Evolutionary conservation across 805 yeast genomes (phyloP).

Genomic region (Candida jianshihensis): DNA sequence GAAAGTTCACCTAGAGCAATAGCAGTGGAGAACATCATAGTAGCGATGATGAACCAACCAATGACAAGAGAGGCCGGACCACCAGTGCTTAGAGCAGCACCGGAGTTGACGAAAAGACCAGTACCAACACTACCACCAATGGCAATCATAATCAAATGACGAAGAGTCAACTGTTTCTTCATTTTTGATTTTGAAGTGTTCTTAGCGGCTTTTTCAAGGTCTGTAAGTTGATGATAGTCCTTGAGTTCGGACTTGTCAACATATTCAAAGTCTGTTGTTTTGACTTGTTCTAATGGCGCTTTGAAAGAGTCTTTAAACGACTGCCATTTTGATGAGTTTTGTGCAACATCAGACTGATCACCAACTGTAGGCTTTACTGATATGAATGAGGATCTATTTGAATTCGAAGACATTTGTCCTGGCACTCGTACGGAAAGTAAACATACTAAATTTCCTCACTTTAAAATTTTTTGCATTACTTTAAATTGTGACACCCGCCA

Average conservation of each 20-base stretch:
- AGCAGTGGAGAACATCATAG: slow-evolving; percentile 42
- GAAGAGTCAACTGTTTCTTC: slow-evolving; percentile 25
- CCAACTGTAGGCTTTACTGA: no score
- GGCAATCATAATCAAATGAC: slow-evolving; percentile 76
- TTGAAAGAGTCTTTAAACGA: slow-evolving; percentile 42
- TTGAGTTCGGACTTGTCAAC: slow-evolving; percentile 15
- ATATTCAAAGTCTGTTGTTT: slow-evolving; percentile 5
- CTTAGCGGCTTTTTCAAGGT: slow-evolving; percentile 30
- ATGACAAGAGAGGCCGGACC: slow-evolving; percentile 40
- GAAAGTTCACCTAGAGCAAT: slow-evolving; percentile 56
- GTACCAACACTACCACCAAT: slow-evolving; percentile 71
- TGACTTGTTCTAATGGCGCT: slow-evolving; percentile 11
- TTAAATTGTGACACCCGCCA: no score
- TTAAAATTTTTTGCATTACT: no score
- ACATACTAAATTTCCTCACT: no score
- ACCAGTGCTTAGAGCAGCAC: slow-evolving; percentile 46
- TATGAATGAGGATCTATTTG: no score
- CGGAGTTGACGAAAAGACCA: slow-evolving; percentile 62
- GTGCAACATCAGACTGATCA: no score
- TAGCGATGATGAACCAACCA: slow-evolving; percentile 44
- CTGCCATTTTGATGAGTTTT: slow-evolving; percentile 1
- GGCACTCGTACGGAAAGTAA: no score
- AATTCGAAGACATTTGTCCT: no score
- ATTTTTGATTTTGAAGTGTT: slow-evolving; percentile 32
- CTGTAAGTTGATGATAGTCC: slow-evolving; percentile 23